Percentiles rank a stretch among this genome's conserved stretches.
phyloP scores from a whole-genome alignment of 2,329 filamentous ascomycete genomes.

The Aureobasidium sp. region DNA sequence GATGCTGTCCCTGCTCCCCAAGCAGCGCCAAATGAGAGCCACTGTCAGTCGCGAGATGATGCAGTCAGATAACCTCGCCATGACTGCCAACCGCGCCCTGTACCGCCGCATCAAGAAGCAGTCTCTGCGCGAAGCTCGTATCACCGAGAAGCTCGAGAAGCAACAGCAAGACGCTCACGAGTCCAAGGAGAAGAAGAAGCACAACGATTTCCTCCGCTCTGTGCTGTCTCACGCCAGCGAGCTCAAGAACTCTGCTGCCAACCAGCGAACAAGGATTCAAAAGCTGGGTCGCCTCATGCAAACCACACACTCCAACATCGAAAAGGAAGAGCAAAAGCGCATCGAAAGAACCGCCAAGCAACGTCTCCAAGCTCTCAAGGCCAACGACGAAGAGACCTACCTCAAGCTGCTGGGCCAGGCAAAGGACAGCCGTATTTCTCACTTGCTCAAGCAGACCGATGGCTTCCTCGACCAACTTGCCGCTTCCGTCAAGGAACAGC shows the following conservation, averaged over 20 bases:
- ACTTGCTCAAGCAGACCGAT: conserved; percentile 92
- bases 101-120: conserved; percentile 98
- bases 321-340: conserved; percentile 98
- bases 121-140: conserved; percentile 84
- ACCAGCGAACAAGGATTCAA: conserved; percentile 65
- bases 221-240: conserved; percentile 77
- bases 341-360: conserved; percentile 97
- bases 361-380: conserved; percentile 96
- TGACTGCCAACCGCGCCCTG: conserved; percentile 86
- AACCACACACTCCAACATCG: conserved; percentile 85
- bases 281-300: conserved; percentile 89
- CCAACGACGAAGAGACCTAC: conserved; percentile 98
- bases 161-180: conserved; percentile 95
- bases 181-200: conserved; percentile 95
- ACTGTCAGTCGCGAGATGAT: conserved; percentile 88
- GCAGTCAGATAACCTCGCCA: conserved; percentile 89
- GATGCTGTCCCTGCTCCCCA: conserved; percentile 75
- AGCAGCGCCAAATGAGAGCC: conserved; percentile 78
- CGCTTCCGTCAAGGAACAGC: conserved; percentile 87
- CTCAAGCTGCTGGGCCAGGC: conserved; percentile 95
- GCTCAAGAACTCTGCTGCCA: conserved; percentile 57
- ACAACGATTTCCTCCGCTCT: conserved; percentile 81
- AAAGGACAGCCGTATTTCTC: conserved; percentile 98
- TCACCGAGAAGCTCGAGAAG: conserved; percentile 98
- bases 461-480: conserved; percentile 95